Percentiles rank a stretch among this genome's conserved stretches.
phyloP scores from a whole-genome alignment of 2,329 filamentous ascomycete genomes.

The Passalora sequoiae region DNA sequence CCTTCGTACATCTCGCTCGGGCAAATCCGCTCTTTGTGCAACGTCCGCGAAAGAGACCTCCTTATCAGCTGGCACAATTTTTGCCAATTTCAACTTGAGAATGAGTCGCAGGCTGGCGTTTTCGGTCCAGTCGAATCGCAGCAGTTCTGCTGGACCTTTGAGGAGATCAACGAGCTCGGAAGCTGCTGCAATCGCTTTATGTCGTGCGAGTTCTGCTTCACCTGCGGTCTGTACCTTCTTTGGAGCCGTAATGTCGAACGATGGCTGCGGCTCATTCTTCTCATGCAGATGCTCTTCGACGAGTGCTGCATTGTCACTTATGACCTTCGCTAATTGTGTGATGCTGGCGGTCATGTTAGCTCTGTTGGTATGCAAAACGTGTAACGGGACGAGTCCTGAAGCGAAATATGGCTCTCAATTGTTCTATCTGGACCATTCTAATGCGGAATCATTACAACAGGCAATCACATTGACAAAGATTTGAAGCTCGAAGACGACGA shows the following conservation, averaged over 20 bases:
- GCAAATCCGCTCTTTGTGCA: slow-evolving; percentile 1
- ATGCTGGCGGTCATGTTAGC: no score
- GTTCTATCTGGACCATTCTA: no score
- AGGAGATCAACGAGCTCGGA: slow-evolving; percentile 1
- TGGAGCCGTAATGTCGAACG: slow-evolving; percentile 2
- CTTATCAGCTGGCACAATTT: background rate
- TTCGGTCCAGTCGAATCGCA: background rate
- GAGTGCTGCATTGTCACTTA: slow-evolving; percentile 1
- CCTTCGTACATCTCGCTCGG: slow-evolving; percentile 4
- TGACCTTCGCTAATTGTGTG: slow-evolving; percentile 3
- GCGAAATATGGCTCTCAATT: no score
- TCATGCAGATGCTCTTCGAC: slow-evolving; percentile 1
- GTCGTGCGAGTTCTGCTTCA: background rate
- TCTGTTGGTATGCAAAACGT: no score
- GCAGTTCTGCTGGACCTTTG: background rate
- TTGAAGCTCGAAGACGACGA: no score
- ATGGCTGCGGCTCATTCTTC: slow-evolving; percentile 2
- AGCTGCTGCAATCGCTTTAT: slow-evolving; percentile 1
- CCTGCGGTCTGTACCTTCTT: background rate
- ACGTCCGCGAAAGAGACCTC: slow-evolving; percentile 3
- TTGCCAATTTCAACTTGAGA: background rate
- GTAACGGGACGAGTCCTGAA: no score
- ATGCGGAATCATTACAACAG: no score
- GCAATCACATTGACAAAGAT: no score
- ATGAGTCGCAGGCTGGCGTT: background rate